Evolutionary conservation across 208 protist genomes (phyloP).

Genomic region (Kentomonas sorsogonicus): DNA sequence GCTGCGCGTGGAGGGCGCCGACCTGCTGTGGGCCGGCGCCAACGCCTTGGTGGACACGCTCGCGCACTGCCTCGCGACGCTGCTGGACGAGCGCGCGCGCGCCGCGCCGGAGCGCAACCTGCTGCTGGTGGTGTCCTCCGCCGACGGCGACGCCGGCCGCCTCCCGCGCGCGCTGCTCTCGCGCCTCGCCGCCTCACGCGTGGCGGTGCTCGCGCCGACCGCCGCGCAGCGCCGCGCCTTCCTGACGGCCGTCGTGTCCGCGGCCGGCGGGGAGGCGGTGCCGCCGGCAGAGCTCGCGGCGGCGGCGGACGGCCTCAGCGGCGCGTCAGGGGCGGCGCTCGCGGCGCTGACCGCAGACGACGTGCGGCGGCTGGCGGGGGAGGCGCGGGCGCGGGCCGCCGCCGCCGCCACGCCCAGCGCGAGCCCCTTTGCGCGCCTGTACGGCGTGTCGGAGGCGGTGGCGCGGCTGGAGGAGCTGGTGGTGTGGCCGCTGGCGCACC

Average conservation of each 20-base stretch:
- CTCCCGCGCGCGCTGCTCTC: background rate
- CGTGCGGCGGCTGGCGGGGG: no score
- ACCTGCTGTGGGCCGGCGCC: constrained; percentile 30
- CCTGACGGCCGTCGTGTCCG: background rate
- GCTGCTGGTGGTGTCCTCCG: no score
- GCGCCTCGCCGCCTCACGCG: background rate
- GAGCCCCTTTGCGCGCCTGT: constrained; percentile 37
- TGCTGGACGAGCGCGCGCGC: no score
- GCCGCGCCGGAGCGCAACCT: no score
- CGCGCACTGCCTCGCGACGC: constrained; percentile 36
- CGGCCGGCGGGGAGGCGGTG: background rate
- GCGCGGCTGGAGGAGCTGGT: constrained; percentile 57
- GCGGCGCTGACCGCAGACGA: constrained; percentile 19
- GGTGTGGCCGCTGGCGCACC: constrained; percentile 76
- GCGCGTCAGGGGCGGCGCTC: constrained; percentile 6
- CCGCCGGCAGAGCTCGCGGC: background rate
- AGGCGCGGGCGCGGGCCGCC: no score
- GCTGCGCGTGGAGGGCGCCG: constrained; percentile 32
- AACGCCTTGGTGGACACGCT: constrained; percentile 32
- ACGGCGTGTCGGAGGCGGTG: constrained; percentile 46
- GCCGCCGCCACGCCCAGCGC: no score
- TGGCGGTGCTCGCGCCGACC: background rate
- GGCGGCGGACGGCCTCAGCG: constrained; percentile 13
- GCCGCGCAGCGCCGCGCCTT: background rate
- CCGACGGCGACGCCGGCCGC: no score